Percentiles rank a stretch among this genome's conserved stretches.
These are phyloP conservation scores for Russula olivacea DNA, from an alignment of 768 basidiomycete species.

Conservation along the genomic window DNA sequence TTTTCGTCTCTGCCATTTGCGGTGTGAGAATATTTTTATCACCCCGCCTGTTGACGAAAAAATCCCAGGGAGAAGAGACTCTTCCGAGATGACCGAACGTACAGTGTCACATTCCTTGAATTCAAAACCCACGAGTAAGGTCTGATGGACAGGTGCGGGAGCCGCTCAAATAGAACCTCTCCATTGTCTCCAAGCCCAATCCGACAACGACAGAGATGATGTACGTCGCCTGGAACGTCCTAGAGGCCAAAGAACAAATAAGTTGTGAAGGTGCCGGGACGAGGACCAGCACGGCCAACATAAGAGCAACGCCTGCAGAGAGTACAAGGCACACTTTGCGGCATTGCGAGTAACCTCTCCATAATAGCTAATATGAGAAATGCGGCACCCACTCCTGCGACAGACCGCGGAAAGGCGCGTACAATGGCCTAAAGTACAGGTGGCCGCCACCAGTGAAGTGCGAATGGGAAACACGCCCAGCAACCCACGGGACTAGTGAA, in stretches of 20 bases:
- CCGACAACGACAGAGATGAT: constrained; percentile 67
- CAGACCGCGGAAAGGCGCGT: constrained; percentile 59
- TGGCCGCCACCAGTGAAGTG: constrained; percentile 54
- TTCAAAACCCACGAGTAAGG: too few relatives aligned
- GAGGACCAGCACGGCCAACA: constrained; percentile 54
- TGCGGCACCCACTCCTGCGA: constrained; percentile 69
- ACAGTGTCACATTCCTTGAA: too few relatives aligned
- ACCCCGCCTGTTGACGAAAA: too few relatives aligned
- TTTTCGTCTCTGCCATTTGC: too few relatives aligned
- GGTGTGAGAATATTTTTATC: too few relatives aligned
- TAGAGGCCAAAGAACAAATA: constrained; percentile 31
- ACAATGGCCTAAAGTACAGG: constrained; percentile 63
- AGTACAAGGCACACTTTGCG: constrained; percentile 59
- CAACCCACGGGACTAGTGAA: too few relatives aligned
- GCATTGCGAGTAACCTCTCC: constrained; percentile 73
- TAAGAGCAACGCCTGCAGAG: constrained; percentile 56
- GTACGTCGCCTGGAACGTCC: constrained; percentile 72
- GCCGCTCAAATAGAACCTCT: constrained; percentile 64
- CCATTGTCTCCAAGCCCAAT: constrained; percentile 66
- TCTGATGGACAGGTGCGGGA: constrained; percentile 28
- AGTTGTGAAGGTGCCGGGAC: neutral
- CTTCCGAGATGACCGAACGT: too few relatives aligned
- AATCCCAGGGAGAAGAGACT: too few relatives aligned
- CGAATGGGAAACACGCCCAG: too few relatives aligned
- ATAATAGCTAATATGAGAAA: constrained; percentile 61